These are phyloP conservation scores for Astrephomene gubernaculifera DNA, from an alignment of 139 green algal genomes.

Conservation along the genomic window DNA sequence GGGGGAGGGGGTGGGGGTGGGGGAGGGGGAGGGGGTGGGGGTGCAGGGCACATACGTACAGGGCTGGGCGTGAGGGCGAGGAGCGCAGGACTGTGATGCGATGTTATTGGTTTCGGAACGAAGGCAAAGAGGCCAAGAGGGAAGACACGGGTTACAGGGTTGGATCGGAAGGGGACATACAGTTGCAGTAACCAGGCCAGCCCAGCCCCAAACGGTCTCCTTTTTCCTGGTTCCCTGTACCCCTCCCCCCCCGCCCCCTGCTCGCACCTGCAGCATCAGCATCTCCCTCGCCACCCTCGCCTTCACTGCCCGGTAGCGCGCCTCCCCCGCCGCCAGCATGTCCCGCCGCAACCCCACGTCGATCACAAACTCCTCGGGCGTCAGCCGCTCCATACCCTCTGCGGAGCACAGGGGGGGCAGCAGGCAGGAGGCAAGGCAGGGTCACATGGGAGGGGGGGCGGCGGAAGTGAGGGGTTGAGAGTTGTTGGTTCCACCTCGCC, in stretches of 20 bases:
- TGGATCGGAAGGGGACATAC: too few relatives aligned
- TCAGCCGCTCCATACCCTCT: slow-evolving; percentile 38
- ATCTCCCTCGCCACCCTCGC: background rate
- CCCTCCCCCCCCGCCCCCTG: background rate
- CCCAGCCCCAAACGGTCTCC: too few relatives aligned
- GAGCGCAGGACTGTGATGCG: too few relatives aligned
- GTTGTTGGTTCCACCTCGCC: too few relatives aligned
- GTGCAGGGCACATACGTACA: too few relatives aligned
- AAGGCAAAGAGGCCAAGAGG: too few relatives aligned
- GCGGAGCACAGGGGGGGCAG: background rate
- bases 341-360: slow-evolving; percentile 21
- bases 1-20: background rate
- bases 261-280: background rate
- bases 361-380: slow-evolving; percentile 44
- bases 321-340: slow-evolving; percentile 5
- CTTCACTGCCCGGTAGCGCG: background rate
- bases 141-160: too few relatives aligned
- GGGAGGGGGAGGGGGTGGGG: background rate
- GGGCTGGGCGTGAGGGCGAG: too few relatives aligned
- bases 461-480: background rate
- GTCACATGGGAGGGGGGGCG: background rate
- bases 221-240: too few relatives aligned
- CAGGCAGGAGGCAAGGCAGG: background rate
- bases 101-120: too few relatives aligned
- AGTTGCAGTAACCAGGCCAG: too few relatives aligned